A percentile compares a stretch with the other conserved stretches of the same genome.
Evolutionary conservation across 2,329 filamentous ascomycete species (phyloP).

Genomic region (Chrysosporium queenslandicum): DNA sequence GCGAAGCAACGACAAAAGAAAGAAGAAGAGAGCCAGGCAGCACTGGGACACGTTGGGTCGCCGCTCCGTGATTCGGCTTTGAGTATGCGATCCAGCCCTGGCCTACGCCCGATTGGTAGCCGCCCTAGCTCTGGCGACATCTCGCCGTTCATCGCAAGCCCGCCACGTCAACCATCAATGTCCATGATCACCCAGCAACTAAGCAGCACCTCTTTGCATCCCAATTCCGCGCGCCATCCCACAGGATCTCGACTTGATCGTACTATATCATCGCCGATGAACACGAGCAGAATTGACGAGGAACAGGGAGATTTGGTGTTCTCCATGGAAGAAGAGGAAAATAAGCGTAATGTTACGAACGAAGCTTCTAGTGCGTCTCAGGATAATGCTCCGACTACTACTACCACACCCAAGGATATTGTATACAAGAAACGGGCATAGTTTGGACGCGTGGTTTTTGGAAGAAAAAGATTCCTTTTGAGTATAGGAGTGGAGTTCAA

Average conservation of each 20-base stretch:
- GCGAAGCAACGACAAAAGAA: conserved; percentile 44
- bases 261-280: conserved; percentile 38
- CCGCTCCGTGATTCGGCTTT: conserved; percentile 54
- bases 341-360: conserved; percentile 30
- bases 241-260: conserved; percentile 34
- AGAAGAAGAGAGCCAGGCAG: conserved; percentile 41
- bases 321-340: conserved; percentile 44
- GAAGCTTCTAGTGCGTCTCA: conserved; percentile 17
- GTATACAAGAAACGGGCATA: conserved; percentile 10
- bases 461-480: not conserved
- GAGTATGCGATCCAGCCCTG: conserved; percentile 42
- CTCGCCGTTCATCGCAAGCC: conserved; percentile 45
- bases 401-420: conserved; percentile 9
- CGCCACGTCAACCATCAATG: conserved; percentile 49
- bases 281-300: conserved; percentile 40
- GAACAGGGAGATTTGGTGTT: conserved; percentile 41
- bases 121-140: conserved; percentile 40
- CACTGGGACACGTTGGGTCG: conserved; percentile 54
- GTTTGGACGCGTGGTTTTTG: not conserved
- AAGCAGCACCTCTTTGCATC: conserved; percentile 36
- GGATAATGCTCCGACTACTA: not conserved
- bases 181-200: conserved; percentile 53
- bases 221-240: conserved; percentile 31
- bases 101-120: conserved; percentile 42
- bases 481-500: not conserved